phyloP scores from a whole-genome alignment of 1,284 basidiomycete genomes.

The Rhodotorula sp. region DNA sequence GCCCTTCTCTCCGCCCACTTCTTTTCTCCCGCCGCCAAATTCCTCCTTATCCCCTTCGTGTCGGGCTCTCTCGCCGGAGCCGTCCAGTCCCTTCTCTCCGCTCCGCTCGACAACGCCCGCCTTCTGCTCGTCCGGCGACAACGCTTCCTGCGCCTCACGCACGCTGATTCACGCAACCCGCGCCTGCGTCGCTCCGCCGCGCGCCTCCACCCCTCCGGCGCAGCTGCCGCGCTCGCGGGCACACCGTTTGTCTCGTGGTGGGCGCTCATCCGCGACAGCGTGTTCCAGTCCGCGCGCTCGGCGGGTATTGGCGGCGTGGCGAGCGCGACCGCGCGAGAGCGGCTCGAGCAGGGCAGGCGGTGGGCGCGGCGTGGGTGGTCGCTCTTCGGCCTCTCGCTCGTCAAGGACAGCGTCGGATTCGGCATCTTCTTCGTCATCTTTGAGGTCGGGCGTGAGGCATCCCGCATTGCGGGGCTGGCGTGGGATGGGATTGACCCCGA shows the following conservation, averaged over 20 bases:
- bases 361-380: constrained; percentile 48
- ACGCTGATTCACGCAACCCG: constrained; percentile 7
- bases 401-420: constrained; percentile 50
- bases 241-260: constrained; percentile 29
- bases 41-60: constrained; percentile 39
- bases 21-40: constrained; percentile 4
- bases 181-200: background rate
- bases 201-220: background rate
- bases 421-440: constrained; percentile 53
- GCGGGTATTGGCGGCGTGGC: background rate
- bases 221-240: background rate
- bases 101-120: constrained; percentile 54
- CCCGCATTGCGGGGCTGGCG: constrained; percentile 44
- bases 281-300: constrained; percentile 19
- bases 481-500: constrained; percentile 21
- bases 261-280: constrained; percentile 26
- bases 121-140: constrained; percentile 47
- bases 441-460: constrained; percentile 49
- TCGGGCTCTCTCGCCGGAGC: constrained; percentile 52
- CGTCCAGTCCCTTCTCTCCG: constrained; percentile 52
- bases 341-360: constrained; percentile 35
- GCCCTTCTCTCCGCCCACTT: constrained; percentile 35
- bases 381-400: constrained; percentile 49
- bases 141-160: constrained; percentile 25
- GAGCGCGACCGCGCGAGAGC: constrained; percentile 40